Percentiles rank a stretch among this genome's conserved stretches.
These are phyloP conservation scores for Cicer chorassanicum DNA, from an alignment of 306 rosid genomes.

Conservation along the genomic window DNA sequence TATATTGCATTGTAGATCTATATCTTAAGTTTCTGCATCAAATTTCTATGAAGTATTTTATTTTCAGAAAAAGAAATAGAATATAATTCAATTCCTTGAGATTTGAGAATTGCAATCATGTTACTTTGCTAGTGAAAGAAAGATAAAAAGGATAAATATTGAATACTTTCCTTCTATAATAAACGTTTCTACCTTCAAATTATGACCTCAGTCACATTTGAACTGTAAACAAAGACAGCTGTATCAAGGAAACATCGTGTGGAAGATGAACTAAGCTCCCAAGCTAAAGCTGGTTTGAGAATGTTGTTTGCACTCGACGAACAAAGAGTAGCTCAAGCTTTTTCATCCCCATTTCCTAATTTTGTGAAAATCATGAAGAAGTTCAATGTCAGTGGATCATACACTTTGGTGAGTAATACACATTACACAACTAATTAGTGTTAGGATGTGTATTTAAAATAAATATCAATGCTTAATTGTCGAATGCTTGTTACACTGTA, in stretches of 20 bases:
- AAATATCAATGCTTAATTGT: constrained; percentile 27
- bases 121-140: constrained; percentile 36
- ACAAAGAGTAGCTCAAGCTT: constrained; percentile 75
- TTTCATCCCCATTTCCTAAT: constrained; percentile 75
- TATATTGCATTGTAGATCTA: constrained; percentile 19
- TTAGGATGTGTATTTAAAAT: constrained; percentile 31
- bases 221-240: constrained; percentile 59
- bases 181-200: constrained; percentile 31
- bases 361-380: constrained; percentile 92
- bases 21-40: constrained; percentile 30
- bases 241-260: constrained; percentile 58
- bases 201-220: constrained; percentile 41
- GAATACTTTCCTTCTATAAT: constrained; percentile 30
- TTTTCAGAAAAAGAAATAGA: not conserved
- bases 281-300: constrained; percentile 71
- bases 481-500: constrained; percentile 51
- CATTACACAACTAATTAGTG: constrained; percentile 29
- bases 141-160: constrained; percentile 4
- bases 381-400: constrained; percentile 90
- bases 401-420: constrained; percentile 73
- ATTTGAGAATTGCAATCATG: constrained; percentile 34
- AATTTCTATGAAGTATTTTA: constrained; percentile 27
- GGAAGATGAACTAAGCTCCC: constrained; percentile 65
- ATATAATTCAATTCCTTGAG: constrained; percentile 13
- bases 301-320: constrained; percentile 79